phyloP scores from a whole-genome alignment of 225 moss, liverwort and hornwort genomes.

The Climacium dendroides region DNA sequence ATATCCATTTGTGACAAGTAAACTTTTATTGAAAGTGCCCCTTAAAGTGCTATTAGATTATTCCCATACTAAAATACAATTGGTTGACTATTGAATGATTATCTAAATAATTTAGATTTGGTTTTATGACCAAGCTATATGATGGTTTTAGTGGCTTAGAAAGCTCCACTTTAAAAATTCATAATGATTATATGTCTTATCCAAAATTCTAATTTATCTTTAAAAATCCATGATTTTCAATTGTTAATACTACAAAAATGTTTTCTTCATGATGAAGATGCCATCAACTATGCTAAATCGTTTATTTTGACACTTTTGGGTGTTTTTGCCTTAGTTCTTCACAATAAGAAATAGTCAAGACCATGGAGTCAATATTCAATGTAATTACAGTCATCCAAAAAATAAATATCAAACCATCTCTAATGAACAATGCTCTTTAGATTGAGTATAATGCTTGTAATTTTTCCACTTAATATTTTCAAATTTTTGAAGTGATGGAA shows the following conservation, averaged over 20 bases:
- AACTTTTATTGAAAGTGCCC: background rate
- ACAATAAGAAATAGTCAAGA: background rate
- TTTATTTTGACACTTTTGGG: fast-evolving
- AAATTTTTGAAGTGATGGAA: background rate
- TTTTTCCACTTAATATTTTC: background rate
- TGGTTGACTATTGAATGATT: too few relatives aligned
- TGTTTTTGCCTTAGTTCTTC: background rate
- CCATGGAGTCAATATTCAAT: background rate
- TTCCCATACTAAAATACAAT: too few relatives aligned
- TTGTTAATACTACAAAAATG: background rate
- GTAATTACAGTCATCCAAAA: background rate
- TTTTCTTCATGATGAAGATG: background rate
- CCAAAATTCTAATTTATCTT: background rate
- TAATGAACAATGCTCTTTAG: background rate
- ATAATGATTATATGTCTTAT: background rate
- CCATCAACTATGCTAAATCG: background rate
- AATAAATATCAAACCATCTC: background rate
- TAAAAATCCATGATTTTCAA: background rate
- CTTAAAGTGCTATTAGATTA: background rate
- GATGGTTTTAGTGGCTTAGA: background rate
- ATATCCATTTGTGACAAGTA: fast-evolving
- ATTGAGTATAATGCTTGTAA: background rate
- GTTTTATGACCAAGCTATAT: too few relatives aligned
- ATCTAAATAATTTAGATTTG: too few relatives aligned
- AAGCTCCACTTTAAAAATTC: background rate